Conservation (phyloP, 1,284 basidiomycete species). For the Neolentinus lepideus region DNA sequence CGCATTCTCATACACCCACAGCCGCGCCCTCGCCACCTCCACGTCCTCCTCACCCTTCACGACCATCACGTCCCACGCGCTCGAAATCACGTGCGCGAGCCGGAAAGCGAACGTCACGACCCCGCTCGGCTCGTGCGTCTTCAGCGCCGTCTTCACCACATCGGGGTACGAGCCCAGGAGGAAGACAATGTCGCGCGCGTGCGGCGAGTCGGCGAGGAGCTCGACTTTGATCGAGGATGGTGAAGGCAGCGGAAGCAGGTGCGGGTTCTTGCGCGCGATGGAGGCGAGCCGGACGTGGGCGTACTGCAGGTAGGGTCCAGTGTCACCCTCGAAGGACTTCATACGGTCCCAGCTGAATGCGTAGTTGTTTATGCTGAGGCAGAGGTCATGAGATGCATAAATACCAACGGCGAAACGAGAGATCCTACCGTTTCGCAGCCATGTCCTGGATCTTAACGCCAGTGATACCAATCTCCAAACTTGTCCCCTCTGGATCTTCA, state of each 20-base stretch:
- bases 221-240: conserved; percentile 65
- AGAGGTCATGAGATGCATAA: conserved; percentile 1
- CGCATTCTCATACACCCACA: conserved; percentile 88
- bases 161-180: conserved; percentile 89
- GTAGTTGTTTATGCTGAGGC: conserved; percentile 90
- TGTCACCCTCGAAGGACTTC: conserved; percentile 96
- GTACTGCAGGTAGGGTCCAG: conserved; percentile 94
- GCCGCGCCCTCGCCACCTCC: conserved; percentile 78
- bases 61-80: conserved; percentile 83
- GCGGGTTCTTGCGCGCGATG: conserved; percentile 90
- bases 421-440: conserved; percentile 78
- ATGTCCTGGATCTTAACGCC: conserved; percentile 99
- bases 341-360: conserved; percentile 93
- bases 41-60: conserved; percentile 78
- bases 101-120: conserved; percentile 79
- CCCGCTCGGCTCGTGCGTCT: conserved; percentile 86
- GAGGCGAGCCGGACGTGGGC: conserved; percentile 94
- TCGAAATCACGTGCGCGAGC: conserved; percentile 77
- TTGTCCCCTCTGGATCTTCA: conserved; percentile 81
- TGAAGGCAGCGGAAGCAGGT: conserved; percentile 73
- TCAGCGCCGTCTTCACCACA: conserved; percentile 79
- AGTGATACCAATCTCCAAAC: conserved; percentile 87
- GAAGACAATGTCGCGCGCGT: conserved; percentile 85
- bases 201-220: conserved; percentile 52
- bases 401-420: not conserved